A percentile compares a stretch with the other conserved stretches of the same genome.
Evolutionary conservation across 1,284 basidiomycete genomes (phyloP).

Genomic region (Boletus smithii): DNA sequence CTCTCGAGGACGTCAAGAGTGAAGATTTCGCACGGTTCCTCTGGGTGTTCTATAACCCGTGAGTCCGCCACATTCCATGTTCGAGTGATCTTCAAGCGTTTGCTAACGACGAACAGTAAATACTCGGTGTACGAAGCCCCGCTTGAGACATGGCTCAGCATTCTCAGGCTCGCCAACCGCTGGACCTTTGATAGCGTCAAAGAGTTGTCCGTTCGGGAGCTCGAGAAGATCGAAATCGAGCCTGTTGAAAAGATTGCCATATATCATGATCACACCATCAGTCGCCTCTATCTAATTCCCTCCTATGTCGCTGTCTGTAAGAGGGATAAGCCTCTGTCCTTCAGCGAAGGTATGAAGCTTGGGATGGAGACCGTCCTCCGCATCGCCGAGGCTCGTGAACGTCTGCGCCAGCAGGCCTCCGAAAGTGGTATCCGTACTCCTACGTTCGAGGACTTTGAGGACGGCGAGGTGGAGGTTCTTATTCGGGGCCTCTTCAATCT

Average conservation of each 20-base stretch:
- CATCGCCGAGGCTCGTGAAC: slow-evolving; percentile 48
- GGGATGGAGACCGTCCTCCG: slow-evolving; percentile 48
- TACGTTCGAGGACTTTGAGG: slow-evolving; percentile 38
- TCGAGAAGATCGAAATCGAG: slow-evolving; percentile 44
- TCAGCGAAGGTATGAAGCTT: slow-evolving; percentile 47
- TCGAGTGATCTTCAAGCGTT: not conserved
- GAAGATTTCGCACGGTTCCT: slow-evolving; percentile 54
- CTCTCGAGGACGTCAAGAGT: slow-evolving; percentile 43
- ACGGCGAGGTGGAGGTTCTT: slow-evolving; percentile 36
- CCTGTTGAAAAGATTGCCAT: slow-evolving; percentile 48
- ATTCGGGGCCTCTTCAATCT: slow-evolving; percentile 41
- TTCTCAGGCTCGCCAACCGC: slow-evolving; percentile 46
- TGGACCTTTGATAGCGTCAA: slow-evolving; percentile 53
- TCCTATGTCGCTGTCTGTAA: slow-evolving; percentile 47
- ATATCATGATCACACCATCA: slow-evolving; percentile 47
- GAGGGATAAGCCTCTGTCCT: slow-evolving; percentile 42
- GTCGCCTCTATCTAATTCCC: slow-evolving; percentile 44
- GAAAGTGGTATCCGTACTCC: slow-evolving; percentile 37
- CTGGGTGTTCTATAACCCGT: slow-evolving; percentile 68
- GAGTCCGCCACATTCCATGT: slow-evolving; percentile 23
- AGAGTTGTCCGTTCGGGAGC: slow-evolving; percentile 44
- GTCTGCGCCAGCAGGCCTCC: slow-evolving; percentile 34
- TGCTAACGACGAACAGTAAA: slow-evolving; percentile 36
- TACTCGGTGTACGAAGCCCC: slow-evolving; percentile 54
- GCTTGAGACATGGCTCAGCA: slow-evolving; percentile 49